A percentile compares a stretch with the other conserved stretches of the same genome.
phyloP scores from a whole-genome alignment of 371 early-diverging fungal species.

The Paraphysoderma sedebokerense region DNA sequence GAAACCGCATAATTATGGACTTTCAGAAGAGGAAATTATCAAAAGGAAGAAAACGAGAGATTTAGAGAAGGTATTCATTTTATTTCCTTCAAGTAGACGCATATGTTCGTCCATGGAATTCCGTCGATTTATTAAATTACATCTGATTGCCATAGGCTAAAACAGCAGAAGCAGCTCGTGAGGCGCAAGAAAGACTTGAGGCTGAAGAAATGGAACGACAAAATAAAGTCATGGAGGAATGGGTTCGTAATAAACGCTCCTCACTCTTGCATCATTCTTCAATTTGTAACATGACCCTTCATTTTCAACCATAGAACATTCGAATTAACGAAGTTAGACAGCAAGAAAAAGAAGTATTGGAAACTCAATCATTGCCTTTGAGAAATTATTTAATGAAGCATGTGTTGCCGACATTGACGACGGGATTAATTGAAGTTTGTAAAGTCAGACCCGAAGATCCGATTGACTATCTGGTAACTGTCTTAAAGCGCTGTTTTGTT shows the following conservation, averaged over 20 bases:
- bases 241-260: conserved; percentile 13
- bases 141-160: too few relatives aligned
- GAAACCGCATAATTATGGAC: conserved; percentile 30
- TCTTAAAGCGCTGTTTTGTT: too few relatives aligned
- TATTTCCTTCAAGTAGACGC: too few relatives aligned
- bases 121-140: too few relatives aligned
- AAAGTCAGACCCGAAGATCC: conserved; percentile 35
- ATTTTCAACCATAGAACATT: conserved; percentile 10
- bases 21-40: conserved; percentile 25
- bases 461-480: conserved; percentile 27
- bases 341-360: conserved; percentile 34
- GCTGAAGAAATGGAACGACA: conserved; percentile 26
- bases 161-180: conserved; percentile 13
- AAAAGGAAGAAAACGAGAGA: conserved; percentile 12
- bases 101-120: too few relatives aligned
- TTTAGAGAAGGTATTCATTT: conserved; percentile 18
- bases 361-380: conserved; percentile 31
- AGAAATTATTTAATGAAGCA: conserved; percentile 31
- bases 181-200: conserved; percentile 18
- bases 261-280: not conserved
- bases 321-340: conserved; percentile 26
- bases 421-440: conserved; percentile 30
- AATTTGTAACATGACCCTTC: not conserved
- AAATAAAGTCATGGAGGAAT: conserved; percentile 22
- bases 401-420: conserved; percentile 31